phyloP scores from a whole-genome alignment of 192 early-diverging fungal species.

The Entophlyctis helioformis region DNA sequence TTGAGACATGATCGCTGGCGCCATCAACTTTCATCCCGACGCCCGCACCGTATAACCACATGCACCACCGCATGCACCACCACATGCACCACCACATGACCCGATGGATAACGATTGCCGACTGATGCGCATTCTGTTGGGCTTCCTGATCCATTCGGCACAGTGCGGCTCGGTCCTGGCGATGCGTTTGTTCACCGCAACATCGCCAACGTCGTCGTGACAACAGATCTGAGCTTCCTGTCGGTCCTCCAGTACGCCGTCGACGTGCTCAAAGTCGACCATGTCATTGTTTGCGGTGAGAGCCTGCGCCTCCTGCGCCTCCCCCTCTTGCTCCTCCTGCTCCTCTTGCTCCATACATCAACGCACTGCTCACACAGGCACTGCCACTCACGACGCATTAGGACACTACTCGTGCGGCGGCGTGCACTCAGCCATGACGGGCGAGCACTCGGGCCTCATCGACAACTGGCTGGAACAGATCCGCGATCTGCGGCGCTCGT shows the following conservation, averaged over 20 bases:
- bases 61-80: neutral
- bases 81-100: no score
- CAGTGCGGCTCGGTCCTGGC: slow-evolving; percentile 45
- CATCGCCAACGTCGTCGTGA: slow-evolving; percentile 84
- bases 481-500: slow-evolving; percentile 42
- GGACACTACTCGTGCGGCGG: slow-evolving; percentile 36
- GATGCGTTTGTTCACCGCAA: slow-evolving; percentile 96
- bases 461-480: slow-evolving; percentile 87
- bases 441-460: slow-evolving; percentile 50
- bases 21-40: neutral
- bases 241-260: slow-evolving; percentile 92
- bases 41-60: neutral
- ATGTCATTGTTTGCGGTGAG: slow-evolving; percentile 83
- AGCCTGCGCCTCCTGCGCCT: neutral
- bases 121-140: neutral
- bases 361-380: neutral
- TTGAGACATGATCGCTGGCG: neutral
- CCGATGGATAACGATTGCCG: no score
- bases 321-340: neutral
- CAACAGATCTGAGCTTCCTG: slow-evolving; percentile 68
- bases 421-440: slow-evolving; percentile 18
- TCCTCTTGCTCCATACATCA: neutral
- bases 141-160: neutral
- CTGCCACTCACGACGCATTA: neutral
- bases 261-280: slow-evolving; percentile 79